Percentiles rank a stretch among this genome's conserved stretches.
Conservation (phyloP, 352 stramenopile species). For the Globisporangium solare region DNA sequence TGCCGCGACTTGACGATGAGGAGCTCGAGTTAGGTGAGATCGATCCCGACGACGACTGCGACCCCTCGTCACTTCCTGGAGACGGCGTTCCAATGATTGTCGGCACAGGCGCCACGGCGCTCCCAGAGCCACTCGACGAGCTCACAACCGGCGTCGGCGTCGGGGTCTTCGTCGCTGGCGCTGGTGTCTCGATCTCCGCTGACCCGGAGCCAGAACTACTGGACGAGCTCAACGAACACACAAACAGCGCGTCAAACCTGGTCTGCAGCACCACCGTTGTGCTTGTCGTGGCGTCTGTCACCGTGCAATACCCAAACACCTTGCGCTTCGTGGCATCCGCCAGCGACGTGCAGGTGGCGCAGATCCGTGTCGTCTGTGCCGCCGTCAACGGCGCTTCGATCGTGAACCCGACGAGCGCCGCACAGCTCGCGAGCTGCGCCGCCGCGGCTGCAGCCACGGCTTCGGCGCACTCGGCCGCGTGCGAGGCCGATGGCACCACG, state of each 20-base stretch:
- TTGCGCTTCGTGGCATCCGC: not conserved
- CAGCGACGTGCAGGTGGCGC: not conserved
- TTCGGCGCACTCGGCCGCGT: conserved; percentile 1
- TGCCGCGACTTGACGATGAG: too few species aligned
- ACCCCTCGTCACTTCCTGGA: not conserved
- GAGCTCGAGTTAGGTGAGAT: not conserved
- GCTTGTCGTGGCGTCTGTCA: not conserved
- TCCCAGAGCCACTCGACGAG: not conserved
- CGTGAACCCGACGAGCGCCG: not conserved
- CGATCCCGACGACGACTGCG: not conserved
- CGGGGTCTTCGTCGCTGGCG: not conserved
- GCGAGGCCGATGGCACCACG: not conserved
- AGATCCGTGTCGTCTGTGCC: not conserved
- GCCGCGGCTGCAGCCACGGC: conserved; percentile 2
- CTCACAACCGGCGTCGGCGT: not conserved
- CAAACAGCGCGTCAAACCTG: not conserved
- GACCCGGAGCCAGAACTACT: conserved; percentile 3
- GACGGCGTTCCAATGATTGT: not conserved
- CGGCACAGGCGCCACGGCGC: not conserved
- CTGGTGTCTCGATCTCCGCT: not conserved
- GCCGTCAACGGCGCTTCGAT: not conserved
- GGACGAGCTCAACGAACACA: not conserved
- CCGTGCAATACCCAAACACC: conserved; percentile 1
- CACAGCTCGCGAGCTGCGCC: not conserved
- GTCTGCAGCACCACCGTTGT: not conserved